Evolutionary conservation across 371 early-diverging fungal species (phyloP), one percentile per base, ranked within the genome.

Genomic region (Catenaria anguillulae): DNA sequence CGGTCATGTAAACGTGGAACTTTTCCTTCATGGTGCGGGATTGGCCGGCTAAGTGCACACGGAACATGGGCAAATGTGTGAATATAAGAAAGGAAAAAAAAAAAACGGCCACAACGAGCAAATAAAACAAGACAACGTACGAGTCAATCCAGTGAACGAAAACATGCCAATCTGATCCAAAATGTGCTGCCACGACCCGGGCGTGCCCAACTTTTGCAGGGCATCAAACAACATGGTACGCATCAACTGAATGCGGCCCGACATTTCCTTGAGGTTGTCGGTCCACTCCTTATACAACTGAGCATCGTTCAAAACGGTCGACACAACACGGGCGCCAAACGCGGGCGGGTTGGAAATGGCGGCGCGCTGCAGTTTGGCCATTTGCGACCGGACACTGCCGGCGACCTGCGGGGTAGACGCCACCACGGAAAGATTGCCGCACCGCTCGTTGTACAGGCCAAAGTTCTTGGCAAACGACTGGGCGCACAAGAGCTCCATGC

Each of bases 101-200:
- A 31, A 60, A 36, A 19, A 43, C 46, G 35, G 24, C 36, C n/a
- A 26, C 34, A 26, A 12, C 15, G n/a, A 24, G 12, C 15, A 12
- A 24, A 12, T 12, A 15, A n/a, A 33, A 64, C 64, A 67, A 72
- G 34, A 31, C 10, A 54, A 77, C 79, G 69, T 40, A 40, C 40
- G 40, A 36, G 67, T 81, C 48, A 94, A 71, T 6, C 97, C 97
- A 8, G 97, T 94, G 75, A 84, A 97, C 13, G 86, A 84, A 69
- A 96, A 96, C 97, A 96, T 96, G 70, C 97, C 97, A 66, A 93
- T 93, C 73, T 96, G 97, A 62, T 86, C 83, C 17, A 83, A 75
- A 66, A 94, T 92, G 65, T 97, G 97, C 66, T 89, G 76, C 95
- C 97, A 97, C 34, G 80, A 83, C 52, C 94, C 97, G 29, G 93